These are phyloP conservation scores for Hypoxylon sp. DNA, from an alignment of 2,329 filamentous ascomycete species.

Conservation along the genomic window DNA sequence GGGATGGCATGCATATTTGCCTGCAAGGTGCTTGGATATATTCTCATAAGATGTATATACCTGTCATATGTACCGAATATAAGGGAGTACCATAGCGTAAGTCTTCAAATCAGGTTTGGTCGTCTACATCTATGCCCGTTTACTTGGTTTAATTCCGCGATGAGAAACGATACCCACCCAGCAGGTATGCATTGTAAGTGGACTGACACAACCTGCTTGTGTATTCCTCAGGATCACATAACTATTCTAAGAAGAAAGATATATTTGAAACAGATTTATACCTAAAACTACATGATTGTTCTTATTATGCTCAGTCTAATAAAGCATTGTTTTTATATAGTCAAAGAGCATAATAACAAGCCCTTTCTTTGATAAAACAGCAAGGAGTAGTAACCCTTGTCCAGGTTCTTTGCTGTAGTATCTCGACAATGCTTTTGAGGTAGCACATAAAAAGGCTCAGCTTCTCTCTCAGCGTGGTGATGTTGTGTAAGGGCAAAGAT, in stretches of 20 bases:
- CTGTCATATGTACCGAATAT: not conserved
- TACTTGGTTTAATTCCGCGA: not conserved
- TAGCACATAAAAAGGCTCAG: not conserved
- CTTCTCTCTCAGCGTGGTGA: not conserved
- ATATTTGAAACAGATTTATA: not conserved
- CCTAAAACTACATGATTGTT: not conserved
- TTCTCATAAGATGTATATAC: not conserved
- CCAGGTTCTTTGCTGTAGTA: not conserved
- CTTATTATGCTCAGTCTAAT: not conserved
- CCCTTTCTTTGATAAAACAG: not conserved
- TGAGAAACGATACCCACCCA: not conserved
- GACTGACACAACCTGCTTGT: no score
- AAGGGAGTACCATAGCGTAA: not conserved
- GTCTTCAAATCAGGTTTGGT: not conserved
- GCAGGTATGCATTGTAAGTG: no score
- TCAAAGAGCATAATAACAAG: not conserved
- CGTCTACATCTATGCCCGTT: not conserved
- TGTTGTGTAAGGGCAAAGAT: no score
- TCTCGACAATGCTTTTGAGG: not conserved
- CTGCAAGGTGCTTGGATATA: not conserved
- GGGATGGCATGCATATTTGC: not conserved
- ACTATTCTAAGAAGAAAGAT: not conserved
- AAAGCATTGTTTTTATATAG: not conserved
- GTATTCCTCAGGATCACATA: not conserved
- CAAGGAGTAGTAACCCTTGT: not conserved